Conservation (phyloP, 2,329 filamentous ascomycete species). For the Cercospora nicotianae region DNA sequence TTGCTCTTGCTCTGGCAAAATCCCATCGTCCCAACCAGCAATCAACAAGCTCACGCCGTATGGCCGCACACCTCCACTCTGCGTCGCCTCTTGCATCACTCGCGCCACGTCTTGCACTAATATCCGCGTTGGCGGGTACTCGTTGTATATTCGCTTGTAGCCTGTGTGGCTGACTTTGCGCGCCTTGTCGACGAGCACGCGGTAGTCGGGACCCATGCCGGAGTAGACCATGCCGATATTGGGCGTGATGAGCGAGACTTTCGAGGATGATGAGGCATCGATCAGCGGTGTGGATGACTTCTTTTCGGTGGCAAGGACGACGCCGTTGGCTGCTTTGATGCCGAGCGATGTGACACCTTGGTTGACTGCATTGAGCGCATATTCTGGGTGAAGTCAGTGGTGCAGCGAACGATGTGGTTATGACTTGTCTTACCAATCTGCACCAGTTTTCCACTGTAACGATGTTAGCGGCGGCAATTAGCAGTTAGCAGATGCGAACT, state of each 20-base stretch:
- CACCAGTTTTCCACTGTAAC: slow-evolving; percentile 87
- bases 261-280: slow-evolving; percentile 90
- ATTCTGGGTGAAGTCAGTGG: slow-evolving; percentile 62
- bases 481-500: background rate
- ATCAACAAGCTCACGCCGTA: slow-evolving; percentile 96
- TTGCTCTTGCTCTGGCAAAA: slow-evolving; percentile 77
- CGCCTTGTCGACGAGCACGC: slow-evolving; percentile 94
- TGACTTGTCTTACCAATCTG: slow-evolving; percentile 72
- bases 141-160: slow-evolving; percentile 99
- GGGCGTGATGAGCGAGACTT: slow-evolving; percentile 96
- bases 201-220: slow-evolving; percentile 98
- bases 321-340: slow-evolving; percentile 99
- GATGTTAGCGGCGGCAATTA: slow-evolving; percentile 44
- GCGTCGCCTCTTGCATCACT: slow-evolving; percentile 98
- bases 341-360: slow-evolving; percentile 97
- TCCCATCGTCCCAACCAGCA: slow-evolving; percentile 96
- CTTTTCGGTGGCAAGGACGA: slow-evolving; percentile 98
- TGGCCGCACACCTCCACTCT: slow-evolving; percentile 93
- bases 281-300: slow-evolving; percentile 97
- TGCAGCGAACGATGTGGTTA: background rate
- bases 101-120: slow-evolving; percentile 96
- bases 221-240: slow-evolving; percentile 99
- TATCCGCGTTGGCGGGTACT: slow-evolving; percentile 99
- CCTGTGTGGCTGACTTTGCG: slow-evolving; percentile 97
- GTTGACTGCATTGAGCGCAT: slow-evolving; percentile 98